Evolutionary conservation across 108 stramenopile genomes (phyloP), one percentile per base, ranked within the genome.

Genomic region (Cyclotella atomus): DNA sequence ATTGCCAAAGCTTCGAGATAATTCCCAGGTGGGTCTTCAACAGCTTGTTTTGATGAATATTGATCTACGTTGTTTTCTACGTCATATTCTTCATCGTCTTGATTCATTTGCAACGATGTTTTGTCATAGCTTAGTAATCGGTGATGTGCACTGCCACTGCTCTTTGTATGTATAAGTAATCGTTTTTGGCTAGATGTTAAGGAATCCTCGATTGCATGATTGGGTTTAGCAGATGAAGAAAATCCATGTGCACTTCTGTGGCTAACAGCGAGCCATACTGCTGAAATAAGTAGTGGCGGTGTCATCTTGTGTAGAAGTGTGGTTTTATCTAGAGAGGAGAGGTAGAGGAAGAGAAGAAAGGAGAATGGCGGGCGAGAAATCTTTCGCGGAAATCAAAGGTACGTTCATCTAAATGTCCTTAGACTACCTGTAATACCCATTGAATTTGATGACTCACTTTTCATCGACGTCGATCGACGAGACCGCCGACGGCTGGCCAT

Each of bases 1-100:
- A 70, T 5, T 46, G 36, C 33, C 24, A 71, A 61, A 2, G 61
- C 34, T 61, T 71, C 70, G 16, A 71, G 70, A 49, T 49, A 47
- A 23, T 71, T 71, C 15, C 70, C 59, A 34, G 21, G 60, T 50
- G 44, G 59, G 23, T 45, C 61, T 52, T 34, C 47, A 3, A 17
- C 43, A 34, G 49, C 2, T 35, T 44, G 27, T 61, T 24, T 41
- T 6, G 46, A n/a, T n/a, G n/a, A n/a, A n/a, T n/a, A n/a, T n/a
- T n/a, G 41, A 0, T 59, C 7, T 65, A 28, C 16, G 36, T 8
- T 16, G 10, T 62, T 15, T 25, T 27, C 23, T 1, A 23, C 17
- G 43, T 38, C 33, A 23, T 38, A 14, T 41, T 62, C 38, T 41
- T 35, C 17, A 24, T 23, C 21, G n/a, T 17, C 50, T 52, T 52